A percentile compares a stretch with the other conserved stretches of the same genome.
Conservation (phyloP, 345 rosid species). For the Diplotaxis tenuifolia region DNA sequence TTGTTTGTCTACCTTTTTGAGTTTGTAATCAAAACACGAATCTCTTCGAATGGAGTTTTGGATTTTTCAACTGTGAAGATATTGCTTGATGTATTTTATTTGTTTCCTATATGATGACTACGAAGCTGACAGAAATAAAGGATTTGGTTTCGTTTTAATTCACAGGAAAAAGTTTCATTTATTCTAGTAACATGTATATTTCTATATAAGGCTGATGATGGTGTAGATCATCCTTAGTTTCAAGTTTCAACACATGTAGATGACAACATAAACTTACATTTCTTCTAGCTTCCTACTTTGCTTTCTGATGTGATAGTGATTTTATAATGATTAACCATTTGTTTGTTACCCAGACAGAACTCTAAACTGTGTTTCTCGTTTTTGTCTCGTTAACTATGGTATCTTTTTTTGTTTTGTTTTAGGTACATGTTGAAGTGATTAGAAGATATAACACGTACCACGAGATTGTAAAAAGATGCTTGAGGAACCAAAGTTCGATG, state of each 20-base stretch:
- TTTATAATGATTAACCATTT: neutral
- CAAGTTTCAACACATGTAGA: neutral
- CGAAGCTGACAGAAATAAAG: too few relatives aligned
- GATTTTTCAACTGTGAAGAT: neutral
- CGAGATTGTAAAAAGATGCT: slow-evolving; percentile 35
- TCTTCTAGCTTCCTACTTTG: slow-evolving; percentile 1
- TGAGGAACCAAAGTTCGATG: slow-evolving; percentile 44
- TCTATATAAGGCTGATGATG: slow-evolving; percentile 3
- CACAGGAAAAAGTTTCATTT: neutral
- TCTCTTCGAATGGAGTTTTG: too few relatives aligned
- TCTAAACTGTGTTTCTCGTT: neutral
- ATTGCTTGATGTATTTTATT: too few relatives aligned
- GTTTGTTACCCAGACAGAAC: neutral
- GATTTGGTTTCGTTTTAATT: slow-evolving; percentile 15
- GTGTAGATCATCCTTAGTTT: slow-evolving; percentile 4
- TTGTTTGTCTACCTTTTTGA: too few relatives aligned
- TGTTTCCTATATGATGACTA: too few relatives aligned
- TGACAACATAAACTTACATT: neutral
- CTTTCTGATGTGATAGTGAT: neutral
- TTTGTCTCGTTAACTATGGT: too few relatives aligned
- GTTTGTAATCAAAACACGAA: too few relatives aligned
- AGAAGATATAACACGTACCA: slow-evolving; percentile 1
- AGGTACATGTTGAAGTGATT: slow-evolving; percentile 23
- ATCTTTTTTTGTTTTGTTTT: too few relatives aligned
- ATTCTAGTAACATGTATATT: neutral